Conservation (phyloP, 768 basidiomycete genomes). For the Russula dissimulans region DNA sequence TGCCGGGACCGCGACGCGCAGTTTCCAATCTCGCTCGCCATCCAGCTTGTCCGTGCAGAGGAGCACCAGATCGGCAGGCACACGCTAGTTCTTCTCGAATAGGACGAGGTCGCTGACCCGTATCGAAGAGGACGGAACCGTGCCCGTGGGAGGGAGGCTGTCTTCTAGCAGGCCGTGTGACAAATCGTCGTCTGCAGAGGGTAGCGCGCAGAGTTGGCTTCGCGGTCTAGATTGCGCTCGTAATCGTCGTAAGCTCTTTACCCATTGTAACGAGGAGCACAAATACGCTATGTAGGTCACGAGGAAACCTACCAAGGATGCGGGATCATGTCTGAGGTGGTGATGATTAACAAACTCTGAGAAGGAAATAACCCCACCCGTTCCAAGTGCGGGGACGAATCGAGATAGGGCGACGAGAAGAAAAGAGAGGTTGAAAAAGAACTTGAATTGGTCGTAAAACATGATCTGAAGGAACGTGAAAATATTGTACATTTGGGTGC, state of each 20-base stretch:
- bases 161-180: conserved; percentile 18
- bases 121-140: conserved; percentile 79
- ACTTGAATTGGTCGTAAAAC: conserved; percentile 99
- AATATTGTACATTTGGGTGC: conserved; percentile 93
- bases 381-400: conserved; percentile 27
- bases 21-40: conserved; percentile 98
- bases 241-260: conserved; percentile 98
- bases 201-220: conserved; percentile 93
- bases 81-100: conserved; percentile 94
- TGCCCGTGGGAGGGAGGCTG: conserved; percentile 35
- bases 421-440: conserved; percentile 99
- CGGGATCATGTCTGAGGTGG: neutral
- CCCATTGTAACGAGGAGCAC: conserved; percentile 94
- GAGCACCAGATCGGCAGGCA: conserved; percentile 89
- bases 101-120: too few species aligned
- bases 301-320: conserved; percentile 61
- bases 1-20: conserved; percentile 79
- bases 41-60: conserved; percentile 95
- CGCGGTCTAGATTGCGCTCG: conserved; percentile 54
- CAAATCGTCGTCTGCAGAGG: conserved; percentile 17
- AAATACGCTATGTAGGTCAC: conserved; percentile 92
- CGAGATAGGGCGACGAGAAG: conserved; percentile 93
- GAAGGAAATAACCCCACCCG: too few species aligned
- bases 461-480: conserved; percentile 96
- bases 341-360: too few species aligned